phyloP scores from a whole-genome alignment of 371 early-diverging fungal species.

The Lichtheimia corymbifera region DNA sequence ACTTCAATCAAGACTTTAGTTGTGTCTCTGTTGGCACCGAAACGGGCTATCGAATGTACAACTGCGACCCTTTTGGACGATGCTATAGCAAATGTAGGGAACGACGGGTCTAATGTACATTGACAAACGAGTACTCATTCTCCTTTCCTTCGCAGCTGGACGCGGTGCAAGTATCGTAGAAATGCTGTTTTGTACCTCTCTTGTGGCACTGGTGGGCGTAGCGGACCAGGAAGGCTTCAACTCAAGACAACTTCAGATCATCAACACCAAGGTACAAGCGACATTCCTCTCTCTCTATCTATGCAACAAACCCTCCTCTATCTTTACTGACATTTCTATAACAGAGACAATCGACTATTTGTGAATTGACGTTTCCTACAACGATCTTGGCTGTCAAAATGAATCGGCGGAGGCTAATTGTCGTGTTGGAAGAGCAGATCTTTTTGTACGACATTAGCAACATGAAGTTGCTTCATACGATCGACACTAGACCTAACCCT shows the following conservation, averaged over 20 bases:
- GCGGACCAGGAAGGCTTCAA: conserved; percentile 90
- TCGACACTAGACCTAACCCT: conserved; percentile 92
- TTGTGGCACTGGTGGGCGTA: conserved; percentile 95
- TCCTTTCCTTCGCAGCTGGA: conserved; percentile 45
- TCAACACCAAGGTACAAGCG: conserved; percentile 86
- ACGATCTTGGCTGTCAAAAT: conserved; percentile 92
- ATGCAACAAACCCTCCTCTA: background rate
- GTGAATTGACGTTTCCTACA: conserved; percentile 92
- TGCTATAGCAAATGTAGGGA: conserved; percentile 78
- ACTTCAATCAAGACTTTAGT: conserved; percentile 92
- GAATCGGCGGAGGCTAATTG: conserved; percentile 89
- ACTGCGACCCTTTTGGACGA: conserved; percentile 93
- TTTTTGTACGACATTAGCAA: conserved; percentile 93
- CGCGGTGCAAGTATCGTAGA: conserved; percentile 93
- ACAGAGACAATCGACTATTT: conserved; percentile 92
- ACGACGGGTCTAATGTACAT: background rate
- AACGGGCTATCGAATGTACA: conserved; percentile 88
- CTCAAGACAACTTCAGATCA: conserved; percentile 89
- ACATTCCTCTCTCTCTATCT: background rate
- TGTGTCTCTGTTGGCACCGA: conserved; percentile 91
- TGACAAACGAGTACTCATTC: background rate
- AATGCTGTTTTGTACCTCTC: conserved; percentile 94
- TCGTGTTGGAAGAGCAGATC: conserved; percentile 91
- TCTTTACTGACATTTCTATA: background rate
- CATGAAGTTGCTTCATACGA: conserved; percentile 94